Evolutionary conservation across 2,329 filamentous ascomycete species (phyloP), one percentile per base, ranked within the genome.

Genomic region (Aspergillus sp.): DNA sequence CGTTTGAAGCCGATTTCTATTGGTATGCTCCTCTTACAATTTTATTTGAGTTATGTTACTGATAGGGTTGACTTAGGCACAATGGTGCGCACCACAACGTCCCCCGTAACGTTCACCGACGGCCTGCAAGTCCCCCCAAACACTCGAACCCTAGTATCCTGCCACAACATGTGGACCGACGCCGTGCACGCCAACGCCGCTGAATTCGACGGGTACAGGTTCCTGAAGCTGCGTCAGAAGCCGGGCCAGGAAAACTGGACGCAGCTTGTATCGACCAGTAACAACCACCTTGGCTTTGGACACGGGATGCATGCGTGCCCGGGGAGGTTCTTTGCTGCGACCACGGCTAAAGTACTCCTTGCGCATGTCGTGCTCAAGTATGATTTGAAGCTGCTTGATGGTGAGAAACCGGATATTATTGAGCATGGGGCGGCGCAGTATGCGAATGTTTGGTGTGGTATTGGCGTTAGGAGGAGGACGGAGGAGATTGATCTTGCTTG

Each of bases 271-370:
- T 27, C 52, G 8, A 43, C 43, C 4, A 47, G 41, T 9, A 15
- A 23, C 3, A 31, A 54, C 9, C 52, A 54, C 21, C 46, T 72
- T 8, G 61, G 55, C 19, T 75, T 74, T 52, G 72, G 73, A 2
- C 63, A 66, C 40, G 73, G 73, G 6, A 64, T 58, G 45, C 62
- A 68, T 35, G 60, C 65, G 19, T 71, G 82, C 48, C 79, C 80
- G 0, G 82, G 82, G 0, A 73, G 82, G 0, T 84, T 84, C 70
- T 83, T 84, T 56, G 80, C 81, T 0, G 76, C 79, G 0, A 74
- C 80, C 47, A 80, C 82, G 64, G 68, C 84, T 6, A 84, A 84
- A 64, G 79, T 84, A 65, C 74, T 81, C 3, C 61, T 83, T 37
- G 75, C 77, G 0, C 75, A 81, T 49, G 64, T 84, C 4, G 60